A percentile compares a stretch with the other conserved stretches of the same genome.
These are phyloP conservation scores for Marchantia paleacea DNA, from an alignment of 225 moss, liverwort and hornwort genomes.

Conservation along the genomic window DNA sequence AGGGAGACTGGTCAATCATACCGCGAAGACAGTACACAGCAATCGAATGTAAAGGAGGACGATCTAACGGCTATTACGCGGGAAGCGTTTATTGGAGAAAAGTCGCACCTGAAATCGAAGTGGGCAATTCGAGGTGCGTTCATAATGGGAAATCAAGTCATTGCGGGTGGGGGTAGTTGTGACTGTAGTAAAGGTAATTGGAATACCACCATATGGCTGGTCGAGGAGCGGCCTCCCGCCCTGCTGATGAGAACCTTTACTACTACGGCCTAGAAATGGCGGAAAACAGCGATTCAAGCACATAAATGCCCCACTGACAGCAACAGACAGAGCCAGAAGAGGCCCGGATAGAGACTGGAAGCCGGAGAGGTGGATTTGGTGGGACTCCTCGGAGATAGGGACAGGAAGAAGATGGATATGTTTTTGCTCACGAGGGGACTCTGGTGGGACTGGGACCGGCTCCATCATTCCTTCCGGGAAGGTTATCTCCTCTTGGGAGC, in stretches of 20 bases:
- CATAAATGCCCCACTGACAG: not conserved
- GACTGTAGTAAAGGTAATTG: not conserved
- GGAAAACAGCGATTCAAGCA: not conserved
- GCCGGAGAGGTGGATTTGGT: not conserved
- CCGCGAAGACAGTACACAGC: not conserved
- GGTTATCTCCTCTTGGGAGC: too few species aligned
- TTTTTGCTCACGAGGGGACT: too few species aligned
- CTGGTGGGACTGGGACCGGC: too few species aligned
- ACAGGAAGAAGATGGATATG: too few species aligned
- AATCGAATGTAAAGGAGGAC: not conserved
- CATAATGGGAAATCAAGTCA: not conserved
- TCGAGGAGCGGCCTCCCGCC: not conserved
- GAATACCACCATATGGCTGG: not conserved
- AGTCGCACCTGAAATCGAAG: not conserved
- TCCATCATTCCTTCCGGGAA: too few species aligned
- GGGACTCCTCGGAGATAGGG: too few species aligned
- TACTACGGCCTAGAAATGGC: not conserved
- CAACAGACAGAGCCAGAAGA: not conserved
- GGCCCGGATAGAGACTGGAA: not conserved
- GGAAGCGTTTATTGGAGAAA: not conserved
- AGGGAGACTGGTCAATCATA: not conserved
- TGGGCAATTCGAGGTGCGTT: not conserved
- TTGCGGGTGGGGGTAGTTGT: not conserved
- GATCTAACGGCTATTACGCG: not conserved
- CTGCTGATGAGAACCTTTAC: not conserved